Base-by-base conservation (phyloP, 2,329 filamentous ascomycete species). In the Hymenoscyphus occultus region DNA sequence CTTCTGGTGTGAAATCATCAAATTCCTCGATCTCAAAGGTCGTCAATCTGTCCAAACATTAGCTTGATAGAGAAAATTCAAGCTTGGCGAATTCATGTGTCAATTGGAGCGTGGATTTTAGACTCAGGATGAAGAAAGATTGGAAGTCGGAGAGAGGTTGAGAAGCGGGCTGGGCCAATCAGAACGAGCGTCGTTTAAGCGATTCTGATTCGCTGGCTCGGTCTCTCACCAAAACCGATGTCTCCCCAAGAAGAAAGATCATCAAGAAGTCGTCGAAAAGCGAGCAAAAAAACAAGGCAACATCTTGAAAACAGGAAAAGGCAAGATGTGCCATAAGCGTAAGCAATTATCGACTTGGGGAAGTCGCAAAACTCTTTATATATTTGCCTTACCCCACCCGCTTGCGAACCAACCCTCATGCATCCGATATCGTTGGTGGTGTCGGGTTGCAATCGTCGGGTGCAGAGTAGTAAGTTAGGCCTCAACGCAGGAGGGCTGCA, bases 401-500 rank as follows among this genome's bases (percentile, higher is more conserved):
- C 19, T 19, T 22, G 48, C 19, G 48, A 54, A 54, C 48, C 48
- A 54, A 28, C 19, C 5, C 48, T 54, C 22, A 54, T 54, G n/a
- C 19, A 54, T 54, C 48, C 48, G 48, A 54, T 54, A 54, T 54
- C 19, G 48, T 54, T 54, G 22, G 4, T 28, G 31, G 19, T 54
- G 48, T 28, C 48, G 48, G 48, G n/a, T 54, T 54, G 48, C 48
- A 54, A 28, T 28, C 48, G 48, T 28, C 4, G 48, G 45, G 45
- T 51, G 12, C 45, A 51, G n/a, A 51, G 45, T 35, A 10, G 35
- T 51, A 51, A 51, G 45, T 51, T 51, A 51, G 45, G 48, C 48
- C 48, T 54, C 48, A 54, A 54, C 48, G 48, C 48, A 54, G 48
- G 48, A 54, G 19, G 10, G 10, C 48, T 54, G 48, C 48, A 54